A percentile compares a stretch with the other conserved stretches of the same genome.
Conservation (phyloP, 495 filamentous ascomycete species). For the Lineolata rhizophorae region DNA sequence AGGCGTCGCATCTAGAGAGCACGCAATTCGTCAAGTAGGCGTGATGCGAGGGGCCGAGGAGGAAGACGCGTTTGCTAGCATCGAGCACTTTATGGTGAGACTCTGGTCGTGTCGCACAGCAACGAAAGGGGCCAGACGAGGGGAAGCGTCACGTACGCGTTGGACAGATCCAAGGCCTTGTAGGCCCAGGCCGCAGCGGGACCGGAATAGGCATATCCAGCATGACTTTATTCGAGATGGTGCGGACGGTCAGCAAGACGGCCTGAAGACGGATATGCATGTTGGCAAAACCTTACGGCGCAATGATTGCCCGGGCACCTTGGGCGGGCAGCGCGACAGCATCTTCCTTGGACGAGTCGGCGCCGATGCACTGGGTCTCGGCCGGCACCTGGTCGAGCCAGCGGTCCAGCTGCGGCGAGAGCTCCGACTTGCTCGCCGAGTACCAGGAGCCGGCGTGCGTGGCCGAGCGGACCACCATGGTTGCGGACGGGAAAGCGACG, state of each 20-base stretch:
- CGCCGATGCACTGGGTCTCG: conserved; percentile 23
- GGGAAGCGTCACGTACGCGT: conserved; percentile 34
- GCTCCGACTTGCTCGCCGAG: conserved; percentile 28
- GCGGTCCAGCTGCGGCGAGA: conserved; percentile 51
- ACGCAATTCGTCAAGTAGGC: conserved; percentile 57
- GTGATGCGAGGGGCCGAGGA: conserved; percentile 88
- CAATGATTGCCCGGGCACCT: conserved; percentile 77
- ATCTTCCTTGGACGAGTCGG: conserved; percentile 20
- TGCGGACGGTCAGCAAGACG: background rate
- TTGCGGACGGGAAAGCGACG: no score
- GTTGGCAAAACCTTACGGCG: conserved; percentile 44
- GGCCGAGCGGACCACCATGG: conserved; percentile 42
- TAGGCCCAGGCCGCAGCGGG: conserved; percentile 91
- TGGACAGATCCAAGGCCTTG: conserved; percentile 64
- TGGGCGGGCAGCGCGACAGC: conserved; percentile 39
- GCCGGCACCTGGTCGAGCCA: conserved; percentile 58
- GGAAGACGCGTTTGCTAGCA: conserved; percentile 64
- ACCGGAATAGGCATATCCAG: conserved; percentile 89
- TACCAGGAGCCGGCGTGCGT: conserved; percentile 78
- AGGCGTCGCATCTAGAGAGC: conserved; percentile 49
- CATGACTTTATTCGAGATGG: conserved; percentile 39
- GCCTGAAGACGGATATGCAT: background rate
- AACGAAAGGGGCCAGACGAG: no score
- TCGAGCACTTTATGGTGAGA: background rate
- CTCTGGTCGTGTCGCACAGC: background rate